Conservation (phyloP, 805 yeast species). For the Kluyveromyces aestuarii region DNA sequence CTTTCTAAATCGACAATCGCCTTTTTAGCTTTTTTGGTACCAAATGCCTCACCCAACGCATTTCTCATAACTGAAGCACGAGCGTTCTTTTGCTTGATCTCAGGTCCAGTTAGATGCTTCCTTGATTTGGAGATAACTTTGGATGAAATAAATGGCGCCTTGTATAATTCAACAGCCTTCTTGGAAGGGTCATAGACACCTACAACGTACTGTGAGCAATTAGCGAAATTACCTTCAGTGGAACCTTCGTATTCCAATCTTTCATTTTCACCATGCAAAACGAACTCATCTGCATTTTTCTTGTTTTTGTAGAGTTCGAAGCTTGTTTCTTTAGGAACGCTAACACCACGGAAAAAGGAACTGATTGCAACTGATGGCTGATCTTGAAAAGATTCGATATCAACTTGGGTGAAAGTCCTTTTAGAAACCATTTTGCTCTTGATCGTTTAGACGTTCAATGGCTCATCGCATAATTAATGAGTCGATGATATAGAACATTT, state of each 20-base stretch:
- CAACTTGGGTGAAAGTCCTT: conserved; percentile 12
- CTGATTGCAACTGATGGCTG: conserved; percentile 49
- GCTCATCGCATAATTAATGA: neutral
- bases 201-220: conserved; percentile 47
- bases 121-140: conserved; percentile 54
- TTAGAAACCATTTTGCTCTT: conserved; percentile 9
- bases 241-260: conserved; percentile 66
- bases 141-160: conserved; percentile 54
- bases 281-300: conserved; percentile 28
- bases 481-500: neutral
- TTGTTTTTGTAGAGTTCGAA: conserved; percentile 55
- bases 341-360: conserved; percentile 72
- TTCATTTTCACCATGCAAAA: conserved; percentile 72
- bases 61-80: conserved; percentile 54
- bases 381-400: conserved; percentile 32
- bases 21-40: conserved; percentile 92
- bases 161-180: conserved; percentile 54
- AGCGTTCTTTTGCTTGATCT: conserved; percentile 46
- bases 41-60: conserved; percentile 90
- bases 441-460: neutral
- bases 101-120: conserved; percentile 51
- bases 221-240: conserved; percentile 29
- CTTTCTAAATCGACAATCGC: conserved; percentile 74
- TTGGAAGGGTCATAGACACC: conserved; percentile 70
- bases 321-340: conserved; percentile 45